Evolutionary conservation across 305 asterid genomes (phyloP).

Genomic region (Andrographis paniculata): DNA sequence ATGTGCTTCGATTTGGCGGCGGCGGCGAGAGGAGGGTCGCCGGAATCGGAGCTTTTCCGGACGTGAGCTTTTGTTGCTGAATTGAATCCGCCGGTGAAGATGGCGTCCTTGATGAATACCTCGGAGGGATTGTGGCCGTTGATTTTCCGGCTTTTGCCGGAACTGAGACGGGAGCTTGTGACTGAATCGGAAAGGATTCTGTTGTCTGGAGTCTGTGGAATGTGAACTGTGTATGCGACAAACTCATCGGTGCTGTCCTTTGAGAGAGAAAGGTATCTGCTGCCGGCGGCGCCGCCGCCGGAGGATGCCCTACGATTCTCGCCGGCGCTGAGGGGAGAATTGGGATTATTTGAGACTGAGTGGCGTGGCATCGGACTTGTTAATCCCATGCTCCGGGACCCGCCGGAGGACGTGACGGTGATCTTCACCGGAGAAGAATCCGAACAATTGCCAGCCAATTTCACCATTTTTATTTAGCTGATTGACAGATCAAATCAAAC

Average conservation of each 20-base stretch:
- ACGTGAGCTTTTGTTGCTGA: slow-evolving; percentile 67
- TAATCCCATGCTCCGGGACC: slow-evolving; percentile 40
- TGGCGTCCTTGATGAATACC: slow-evolving; percentile 59
- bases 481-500: background rate
- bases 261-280: slow-evolving; percentile 59
- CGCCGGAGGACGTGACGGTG: slow-evolving; percentile 69
- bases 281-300: slow-evolving; percentile 33
- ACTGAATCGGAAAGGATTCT: slow-evolving; percentile 36
- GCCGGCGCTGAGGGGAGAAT: slow-evolving; percentile 50
- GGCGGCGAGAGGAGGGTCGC: no score
- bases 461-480: slow-evolving; percentile 33
- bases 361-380: slow-evolving; percentile 77
- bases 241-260: slow-evolving; percentile 69
- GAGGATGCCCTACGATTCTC: slow-evolving; percentile 36
- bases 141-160: slow-evolving; percentile 33
- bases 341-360: slow-evolving; percentile 57
- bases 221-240: slow-evolving; percentile 82
- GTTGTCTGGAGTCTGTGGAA: slow-evolving; percentile 78
- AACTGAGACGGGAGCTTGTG: slow-evolving; percentile 32
- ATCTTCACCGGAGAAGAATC: slow-evolving; percentile 77
- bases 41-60: slow-evolving; percentile 57
- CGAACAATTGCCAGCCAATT: slow-evolving; percentile 49
- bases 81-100: slow-evolving; percentile 81
- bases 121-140: slow-evolving; percentile 37
- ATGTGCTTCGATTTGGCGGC: slow-evolving; percentile 43